Conservation (phyloP, 495 filamentous ascomycete species). For the Friedmanniomyces simplex region DNA sequence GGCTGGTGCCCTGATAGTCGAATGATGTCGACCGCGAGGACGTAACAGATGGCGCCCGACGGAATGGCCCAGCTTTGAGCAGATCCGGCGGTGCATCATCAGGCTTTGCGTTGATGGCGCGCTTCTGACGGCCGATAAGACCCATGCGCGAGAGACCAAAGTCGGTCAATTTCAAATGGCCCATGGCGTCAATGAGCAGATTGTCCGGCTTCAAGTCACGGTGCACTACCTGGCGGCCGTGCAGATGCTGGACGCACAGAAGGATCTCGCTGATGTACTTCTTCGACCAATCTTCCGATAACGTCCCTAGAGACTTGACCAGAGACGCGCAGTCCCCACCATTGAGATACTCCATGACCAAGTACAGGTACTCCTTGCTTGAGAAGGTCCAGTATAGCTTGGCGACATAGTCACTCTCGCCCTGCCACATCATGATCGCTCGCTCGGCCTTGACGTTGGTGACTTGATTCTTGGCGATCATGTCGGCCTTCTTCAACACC, state of each 20-base stretch:
- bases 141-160: constrained; percentile 98
- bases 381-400: constrained; percentile 99
- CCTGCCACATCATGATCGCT: constrained; percentile 99
- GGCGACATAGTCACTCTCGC: constrained; percentile 96
- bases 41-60: constrained; percentile 68
- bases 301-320: constrained; percentile 80
- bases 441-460: constrained; percentile 97
- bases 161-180: constrained; percentile 93
- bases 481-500: constrained; percentile 95
- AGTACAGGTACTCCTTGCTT: constrained; percentile 96
- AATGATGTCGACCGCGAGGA: constrained; percentile 96
- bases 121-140: constrained; percentile 88
- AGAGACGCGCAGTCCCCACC: constrained; percentile 94
- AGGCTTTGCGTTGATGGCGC: constrained; percentile 65
- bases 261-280: constrained; percentile 95
- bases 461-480: constrained; percentile 99
- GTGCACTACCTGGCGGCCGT: constrained; percentile 88
- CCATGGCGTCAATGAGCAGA: constrained; percentile 90
- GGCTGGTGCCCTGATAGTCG: constrained; percentile 61
- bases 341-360: constrained; percentile 99
- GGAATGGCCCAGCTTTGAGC: constrained; percentile 85
- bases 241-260: constrained; percentile 87
- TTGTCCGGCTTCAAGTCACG: constrained; percentile 97
- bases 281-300: constrained; percentile 94
- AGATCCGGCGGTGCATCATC: constrained; percentile 80